Evolutionary conservation across 305 asterid species (phyloP), one percentile per base, ranked within the genome.

Genomic region (Rubia peregrina): DNA sequence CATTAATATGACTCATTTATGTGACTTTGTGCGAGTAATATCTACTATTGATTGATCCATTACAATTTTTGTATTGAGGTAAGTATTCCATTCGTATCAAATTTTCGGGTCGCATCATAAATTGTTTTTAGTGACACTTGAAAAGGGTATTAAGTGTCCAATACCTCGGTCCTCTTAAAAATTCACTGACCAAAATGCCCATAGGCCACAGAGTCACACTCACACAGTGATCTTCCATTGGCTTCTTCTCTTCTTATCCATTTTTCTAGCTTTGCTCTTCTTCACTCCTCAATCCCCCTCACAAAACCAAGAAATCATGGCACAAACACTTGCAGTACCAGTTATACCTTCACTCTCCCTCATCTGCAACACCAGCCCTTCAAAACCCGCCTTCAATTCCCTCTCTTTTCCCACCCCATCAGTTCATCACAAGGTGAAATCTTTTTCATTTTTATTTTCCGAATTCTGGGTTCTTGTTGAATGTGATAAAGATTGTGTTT

Each of bases 251-350:
- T 12, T 57, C 62, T 57, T 60, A 46, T 67, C 71, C 71, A 7
- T 3, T 46, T 67, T 14, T 24, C 5, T 6, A 10, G 30, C 9
- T 6, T 55, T 53, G 13, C 74, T 42, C 49, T 62, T 40, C 67
- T 6, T 68, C 62, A 33, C n/a, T 17, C 14, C 40, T 5, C 19
- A 9, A 17, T 9, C 61, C 59, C 21, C 17, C 12, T 0, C 14
- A 48, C 48, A 33, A 53, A 17, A 17, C 9, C 49, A 41, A 17
- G 56, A 16, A 38, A 65, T 72, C 67, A 91, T 89, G 96, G 96
- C 92, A 69, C 92, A 80, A 61, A 77, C 90, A n/a, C 26, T 88
- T 55, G 91, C 91, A 41, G 80, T 90, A 43, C 91, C 97, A 36
- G 83, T 89, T 0, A 79, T 81, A 64, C 97, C 95, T 10, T 88